Base-by-base conservation (phyloP, 2,329 filamentous ascomycete species). In the Ophiostoma piceae region DNA sequence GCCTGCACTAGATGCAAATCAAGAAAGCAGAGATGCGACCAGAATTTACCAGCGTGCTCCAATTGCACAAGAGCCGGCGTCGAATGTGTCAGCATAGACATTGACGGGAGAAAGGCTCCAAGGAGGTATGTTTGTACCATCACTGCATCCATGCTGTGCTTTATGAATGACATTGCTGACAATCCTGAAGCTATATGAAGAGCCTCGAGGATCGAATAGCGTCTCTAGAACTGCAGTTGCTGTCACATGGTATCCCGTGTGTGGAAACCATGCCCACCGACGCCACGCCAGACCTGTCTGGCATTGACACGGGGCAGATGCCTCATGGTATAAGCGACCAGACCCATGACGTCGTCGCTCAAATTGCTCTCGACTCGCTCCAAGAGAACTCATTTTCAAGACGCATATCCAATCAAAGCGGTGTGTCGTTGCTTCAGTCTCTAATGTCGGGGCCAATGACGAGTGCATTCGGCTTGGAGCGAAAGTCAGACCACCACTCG, bases 61-160 rank as follows among this genome's bases (percentile, higher is more conserved):
- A 54, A 54, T n/a, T 22, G 51, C 51, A n/a, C 51, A 22, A n/a
- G 51, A 54, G 51, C 51, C 51, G 51, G 51, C 51, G n/a, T 54
- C 51, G 51, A 54, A 54, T 54, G 51, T 54, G 51, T 54, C 51
- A 54, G 51, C n/a, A 54, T 54, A 54, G 51, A 54, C 11, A 54
- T 54, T 54, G 51, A 54, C 51, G 51, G 51, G 14, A 54, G 22
- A n/a, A 26, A n/a, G n/a, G 51, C 51, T n/a, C 51, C 51, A 8
- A 54, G 51, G 51, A 54, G 51, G 51, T 54, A 22, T 22, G 51
- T 1, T 26, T 54, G 8, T 19, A 3, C n/a, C 51, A 6, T n/a
- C 51, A 54, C 5, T 14, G 11, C 51, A 22, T 54, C n/a, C 51
- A 54, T 26, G 35, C 6, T 54, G 51, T 26, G 7, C n/a, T 54